Evolutionary conservation across 345 rosid species (phyloP).

Genomic region (Excoecaria cochinchinensis): DNA sequence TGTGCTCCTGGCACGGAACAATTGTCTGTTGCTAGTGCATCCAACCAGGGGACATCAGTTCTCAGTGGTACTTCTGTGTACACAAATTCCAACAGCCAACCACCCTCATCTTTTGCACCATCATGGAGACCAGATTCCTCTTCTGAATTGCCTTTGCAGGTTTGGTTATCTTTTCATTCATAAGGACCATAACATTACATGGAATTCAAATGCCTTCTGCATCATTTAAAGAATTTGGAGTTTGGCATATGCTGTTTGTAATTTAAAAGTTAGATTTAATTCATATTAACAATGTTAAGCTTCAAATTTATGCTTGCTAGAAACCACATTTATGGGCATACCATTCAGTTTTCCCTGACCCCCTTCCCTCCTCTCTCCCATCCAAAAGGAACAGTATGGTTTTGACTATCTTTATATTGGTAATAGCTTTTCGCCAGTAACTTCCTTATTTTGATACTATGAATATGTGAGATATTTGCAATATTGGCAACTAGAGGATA

Average conservation of each 20-base stretch:
- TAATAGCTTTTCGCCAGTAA: not conserved
- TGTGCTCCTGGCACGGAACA: slow-evolving; percentile 99
- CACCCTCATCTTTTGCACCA: slow-evolving; percentile 42
- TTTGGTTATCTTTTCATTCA: slow-evolving; percentile 27
- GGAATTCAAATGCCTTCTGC: not conserved
- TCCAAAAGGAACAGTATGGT: not conserved
- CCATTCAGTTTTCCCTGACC: not conserved
- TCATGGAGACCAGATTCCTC: slow-evolving; percentile 68
- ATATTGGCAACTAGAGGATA: not conserved
- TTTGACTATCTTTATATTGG: not conserved
- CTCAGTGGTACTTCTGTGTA: slow-evolving; percentile 54
- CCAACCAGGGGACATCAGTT: slow-evolving; percentile 54
- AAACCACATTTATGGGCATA: not conserved
- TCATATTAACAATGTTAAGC: not conserved
- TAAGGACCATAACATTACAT: not conserved
- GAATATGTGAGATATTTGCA: not conserved
- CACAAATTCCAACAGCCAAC: slow-evolving; percentile 61
- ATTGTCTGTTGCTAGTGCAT: slow-evolving; percentile 51
- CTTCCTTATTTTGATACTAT: not conserved
- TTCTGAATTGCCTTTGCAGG: slow-evolving; percentile 69
- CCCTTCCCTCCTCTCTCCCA: not conserved
- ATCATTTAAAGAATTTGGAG: not conserved
- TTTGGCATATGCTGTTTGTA: not conserved
- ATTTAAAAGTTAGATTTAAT: not conserved
- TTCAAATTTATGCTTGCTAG: not conserved